These are phyloP conservation scores for Penicillium manginii DNA, from an alignment of 495 filamentous ascomycete genomes.

Conservation along the genomic window DNA sequence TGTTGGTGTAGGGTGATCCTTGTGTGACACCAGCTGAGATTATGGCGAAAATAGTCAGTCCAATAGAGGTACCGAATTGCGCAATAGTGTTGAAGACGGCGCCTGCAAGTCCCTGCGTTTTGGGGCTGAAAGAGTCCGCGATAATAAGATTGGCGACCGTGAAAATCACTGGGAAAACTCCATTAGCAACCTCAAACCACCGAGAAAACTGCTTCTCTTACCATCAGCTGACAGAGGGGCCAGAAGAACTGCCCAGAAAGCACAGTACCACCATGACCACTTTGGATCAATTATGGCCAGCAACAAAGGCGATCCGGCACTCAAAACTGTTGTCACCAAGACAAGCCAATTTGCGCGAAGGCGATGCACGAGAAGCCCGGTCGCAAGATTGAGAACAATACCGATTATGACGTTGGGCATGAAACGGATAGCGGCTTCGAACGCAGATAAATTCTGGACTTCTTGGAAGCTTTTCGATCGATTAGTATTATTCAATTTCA, in stretches of 20 bases:
- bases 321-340: conserved; percentile 43
- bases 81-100: conserved; percentile 67
- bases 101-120: conserved; percentile 64
- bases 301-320: conserved; percentile 53
- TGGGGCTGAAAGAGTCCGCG: conserved; percentile 56
- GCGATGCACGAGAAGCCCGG: conserved; percentile 55
- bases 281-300: conserved; percentile 49
- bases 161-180: conserved; percentile 51
- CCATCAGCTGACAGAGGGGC: conserved; percentile 54
- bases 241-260: conserved; percentile 53
- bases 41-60: conserved; percentile 58
- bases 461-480: conserved; percentile 45
- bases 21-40: conserved; percentile 57
- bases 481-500: conserved; percentile 4
- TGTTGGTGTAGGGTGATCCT: conserved; percentile 26
- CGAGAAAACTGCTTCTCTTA: conserved; percentile 33
- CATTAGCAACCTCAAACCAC: conserved; percentile 24
- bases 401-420: conserved; percentile 58
- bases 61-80: conserved; percentile 63
- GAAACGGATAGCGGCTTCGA: conserved; percentile 57
- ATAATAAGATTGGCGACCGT: conserved; percentile 62
- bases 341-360: conserved; percentile 52
- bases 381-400: conserved; percentile 52
- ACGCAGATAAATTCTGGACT: conserved; percentile 46
- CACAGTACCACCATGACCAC: conserved; percentile 60